Evolutionary conservation across 2,329 filamentous ascomycete genomes (phyloP).

Genomic region (Cercospora berteroae): DNA sequence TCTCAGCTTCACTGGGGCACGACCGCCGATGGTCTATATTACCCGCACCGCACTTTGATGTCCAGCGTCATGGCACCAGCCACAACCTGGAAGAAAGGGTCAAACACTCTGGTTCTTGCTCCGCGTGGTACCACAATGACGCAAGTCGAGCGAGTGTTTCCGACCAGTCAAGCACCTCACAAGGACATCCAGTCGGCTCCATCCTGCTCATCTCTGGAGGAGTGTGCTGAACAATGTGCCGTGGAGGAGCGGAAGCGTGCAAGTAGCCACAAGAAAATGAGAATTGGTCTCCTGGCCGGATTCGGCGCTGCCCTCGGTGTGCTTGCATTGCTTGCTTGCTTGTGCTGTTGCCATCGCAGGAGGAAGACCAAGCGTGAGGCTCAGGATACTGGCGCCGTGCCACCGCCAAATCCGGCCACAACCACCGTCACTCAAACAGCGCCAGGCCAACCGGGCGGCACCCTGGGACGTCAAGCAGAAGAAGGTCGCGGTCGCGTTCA

Average conservation of each 20-base stretch:
- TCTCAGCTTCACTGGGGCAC: slow-evolving; percentile 4
- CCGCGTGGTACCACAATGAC: neutral
- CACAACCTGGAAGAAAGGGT: neutral
- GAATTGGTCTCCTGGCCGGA: neutral
- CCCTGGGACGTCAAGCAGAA: slow-evolving; percentile 29
- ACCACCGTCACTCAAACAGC: slow-evolving; percentile 4
- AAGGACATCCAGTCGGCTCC: neutral
- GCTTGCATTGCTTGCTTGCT: slow-evolving; percentile 1
- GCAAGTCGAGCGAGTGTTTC: neutral
- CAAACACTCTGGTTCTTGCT: neutral
- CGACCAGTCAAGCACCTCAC: neutral
- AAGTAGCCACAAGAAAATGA: neutral
- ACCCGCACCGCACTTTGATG: slow-evolving; percentile 4
- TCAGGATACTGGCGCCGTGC: neutral
- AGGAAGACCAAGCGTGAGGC: neutral
- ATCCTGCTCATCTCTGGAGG: neutral
- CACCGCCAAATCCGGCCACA: slow-evolving; percentile 3
- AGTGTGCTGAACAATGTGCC: neutral
- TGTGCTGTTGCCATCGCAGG: slow-evolving; percentile 11
- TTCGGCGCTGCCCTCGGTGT: neutral
- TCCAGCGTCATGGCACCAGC: neutral
- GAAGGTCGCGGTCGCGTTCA: slow-evolving; percentile 29
- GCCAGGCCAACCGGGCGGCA: slow-evolving; percentile 17
- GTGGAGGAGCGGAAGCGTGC: neutral
- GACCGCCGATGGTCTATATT: slow-evolving; percentile 1